Percentiles rank a stretch among this genome's conserved stretches.
These are phyloP conservation scores for Rauvolfia tetraphylla DNA, from an alignment of 257 asterid genomes.

Conservation along the genomic window DNA sequence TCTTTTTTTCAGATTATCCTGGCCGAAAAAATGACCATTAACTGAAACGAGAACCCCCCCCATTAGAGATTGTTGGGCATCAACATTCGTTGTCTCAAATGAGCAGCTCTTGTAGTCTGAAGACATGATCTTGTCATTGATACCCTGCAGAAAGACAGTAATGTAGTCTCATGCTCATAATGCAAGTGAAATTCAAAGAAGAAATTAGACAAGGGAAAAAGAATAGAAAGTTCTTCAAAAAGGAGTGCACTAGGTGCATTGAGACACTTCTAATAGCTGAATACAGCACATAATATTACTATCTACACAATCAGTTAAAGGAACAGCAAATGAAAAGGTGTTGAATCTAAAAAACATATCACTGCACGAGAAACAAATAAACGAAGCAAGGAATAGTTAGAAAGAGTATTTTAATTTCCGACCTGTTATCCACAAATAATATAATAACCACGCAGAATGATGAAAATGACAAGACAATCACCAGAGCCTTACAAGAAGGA, in stretches of 20 bases:
- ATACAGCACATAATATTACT: background rate
- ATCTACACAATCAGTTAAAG: background rate
- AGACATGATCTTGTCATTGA: slow-evolving; percentile 47
- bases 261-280: background rate
- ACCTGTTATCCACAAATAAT: background rate
- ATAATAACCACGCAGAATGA: background rate
- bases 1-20: slow-evolving; percentile 26
- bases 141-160: slow-evolving; percentile 41
- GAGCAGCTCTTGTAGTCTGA: slow-evolving; percentile 39
- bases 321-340: background rate
- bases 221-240: background rate
- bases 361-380: background rate
- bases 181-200: background rate
- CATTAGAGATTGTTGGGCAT: slow-evolving; percentile 41
- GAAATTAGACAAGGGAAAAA: background rate
- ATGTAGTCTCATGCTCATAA: background rate
- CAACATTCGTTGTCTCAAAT: slow-evolving; percentile 26
- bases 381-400: background rate
- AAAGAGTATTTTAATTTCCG: background rate
- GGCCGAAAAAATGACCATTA: slow-evolving; percentile 33
- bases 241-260: background rate
- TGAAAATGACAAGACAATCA: background rate
- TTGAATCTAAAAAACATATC: too few species aligned
- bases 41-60: slow-evolving; percentile 52
- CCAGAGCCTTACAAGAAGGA: background rate